Evolutionary conservation across 169 alveolate genomes (phyloP).

Genomic region (Theileria parva): DNA sequence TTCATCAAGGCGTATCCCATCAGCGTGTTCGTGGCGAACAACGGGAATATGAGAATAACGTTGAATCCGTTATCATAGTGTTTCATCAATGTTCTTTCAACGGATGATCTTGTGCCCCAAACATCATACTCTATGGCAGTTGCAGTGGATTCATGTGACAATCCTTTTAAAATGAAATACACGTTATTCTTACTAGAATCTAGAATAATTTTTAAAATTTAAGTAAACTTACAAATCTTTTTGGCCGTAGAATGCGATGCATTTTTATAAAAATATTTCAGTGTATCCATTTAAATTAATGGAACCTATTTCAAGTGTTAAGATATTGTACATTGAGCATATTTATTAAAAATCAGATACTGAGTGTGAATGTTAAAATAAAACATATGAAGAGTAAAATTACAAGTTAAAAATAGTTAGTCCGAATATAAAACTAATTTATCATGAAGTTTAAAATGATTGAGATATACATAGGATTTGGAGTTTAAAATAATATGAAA

Average conservation of each 20-base stretch:
- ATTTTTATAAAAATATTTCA: constrained; percentile 49
- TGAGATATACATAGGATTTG: not conserved
- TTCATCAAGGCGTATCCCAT: constrained; percentile 76
- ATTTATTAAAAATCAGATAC: not conserved
- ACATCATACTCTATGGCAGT: constrained; percentile 60
- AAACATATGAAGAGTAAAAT: not conserved
- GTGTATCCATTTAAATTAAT: constrained; percentile 38
- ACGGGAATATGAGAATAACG: constrained; percentile 70
- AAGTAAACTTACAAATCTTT: constrained; percentile 27
- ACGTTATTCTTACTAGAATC: constrained; percentile 29
- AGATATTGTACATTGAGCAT: not conserved
- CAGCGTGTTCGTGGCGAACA: constrained; percentile 31
- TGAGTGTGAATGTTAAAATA: not conserved
- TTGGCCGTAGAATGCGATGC: constrained; percentile 31
- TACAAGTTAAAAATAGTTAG: not conserved
- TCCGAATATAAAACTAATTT: not conserved
- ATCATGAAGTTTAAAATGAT: not conserved
- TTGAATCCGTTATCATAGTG: constrained; percentile 51
- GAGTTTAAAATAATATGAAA: not conserved
- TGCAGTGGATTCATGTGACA: constrained; percentile 57
- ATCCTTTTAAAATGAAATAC: constrained; percentile 70
- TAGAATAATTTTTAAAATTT: not conserved
- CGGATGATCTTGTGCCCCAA: constrained; percentile 77
- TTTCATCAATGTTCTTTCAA: constrained; percentile 48
- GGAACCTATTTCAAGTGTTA: not conserved